Evolutionary conservation across 23 red algal genomes (phyloP), one percentile per base, ranked within the genome.

Genomic region (Cyanidiococcus yangmingshanensis): DNA sequence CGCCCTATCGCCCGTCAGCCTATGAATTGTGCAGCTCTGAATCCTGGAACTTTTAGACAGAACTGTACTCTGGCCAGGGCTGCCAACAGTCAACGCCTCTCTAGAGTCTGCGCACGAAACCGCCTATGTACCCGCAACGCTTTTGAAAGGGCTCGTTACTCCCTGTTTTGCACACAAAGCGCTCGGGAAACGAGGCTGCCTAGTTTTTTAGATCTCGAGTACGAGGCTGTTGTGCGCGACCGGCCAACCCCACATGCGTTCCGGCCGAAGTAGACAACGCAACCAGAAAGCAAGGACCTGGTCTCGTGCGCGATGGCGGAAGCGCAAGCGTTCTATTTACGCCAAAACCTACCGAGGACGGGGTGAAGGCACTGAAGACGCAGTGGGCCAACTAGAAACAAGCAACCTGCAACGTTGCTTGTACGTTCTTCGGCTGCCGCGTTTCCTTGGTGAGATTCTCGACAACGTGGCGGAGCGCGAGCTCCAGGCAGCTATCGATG

Each of bases 341-440:
- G 32, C 21, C 12, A 7, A 25, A 29, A 7, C 21, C 16, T 71
- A 71, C 63, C 32, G 21, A 3, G 63, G 63, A 2, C 12, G 63
- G 15, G 63, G 63, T 29, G 63, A 71, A 29, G 63, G 63, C 63
- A 71, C 63, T 12, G 7, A 7, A 12, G 32, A 7, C 32, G 32
- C 32, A 3, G 63, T 71, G 63, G 63, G 63, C 3, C n/a, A 7
- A 2, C 63, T 71, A 29, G 63, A 71, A 12, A 29, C 32, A 12
- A 35, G 3, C 3, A 35, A 71, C n/a, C 63, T 3, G 63, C 16
- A 71, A 12, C 63, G 32, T 25, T 7, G 63, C 27, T 7, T 71
- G 12, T 71, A 71, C 27, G 63, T 71, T 35, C 7, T 71, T 7
- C 63, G 63, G 12, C 3, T 71, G 63, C 63, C 63, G 7, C 63